These are phyloP conservation scores for Leccinum subgranulosum DNA, from an alignment of 768 basidiomycete species.

Conservation along the genomic window DNA sequence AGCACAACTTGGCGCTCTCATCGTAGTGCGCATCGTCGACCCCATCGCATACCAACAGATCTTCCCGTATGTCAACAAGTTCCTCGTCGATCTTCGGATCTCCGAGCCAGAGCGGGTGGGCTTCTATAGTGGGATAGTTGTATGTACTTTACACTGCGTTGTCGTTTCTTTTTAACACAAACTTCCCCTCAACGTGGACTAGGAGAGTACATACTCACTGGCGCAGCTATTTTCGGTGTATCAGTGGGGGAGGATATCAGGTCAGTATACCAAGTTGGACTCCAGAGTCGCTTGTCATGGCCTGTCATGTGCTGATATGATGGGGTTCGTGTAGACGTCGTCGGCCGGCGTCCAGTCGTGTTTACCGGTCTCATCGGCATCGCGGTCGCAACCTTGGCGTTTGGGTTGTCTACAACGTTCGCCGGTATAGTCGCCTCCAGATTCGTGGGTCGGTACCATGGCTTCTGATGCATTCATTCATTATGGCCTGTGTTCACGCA, in stretches of 20 bases:
- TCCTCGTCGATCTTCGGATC: slow-evolving; percentile 50
- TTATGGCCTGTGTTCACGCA: not conserved
- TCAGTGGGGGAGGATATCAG: slow-evolving; percentile 59
- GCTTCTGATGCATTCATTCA: not conserved
- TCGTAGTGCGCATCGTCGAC: slow-evolving; percentile 51
- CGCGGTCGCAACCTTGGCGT: slow-evolving; percentile 45
- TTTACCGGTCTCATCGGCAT: slow-evolving; percentile 50
- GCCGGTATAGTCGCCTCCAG: slow-evolving; percentile 47
- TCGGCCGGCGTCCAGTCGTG: slow-evolving; percentile 63
- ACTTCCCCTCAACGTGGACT: not conserved
- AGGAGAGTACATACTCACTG: slow-evolving; percentile 65
- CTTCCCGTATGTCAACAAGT: slow-evolving; percentile 65
- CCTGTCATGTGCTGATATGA: not conserved
- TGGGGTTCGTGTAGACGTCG: slow-evolving; percentile 38
- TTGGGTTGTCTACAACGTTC: slow-evolving; percentile 57
- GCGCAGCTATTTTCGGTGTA: slow-evolving; percentile 59
- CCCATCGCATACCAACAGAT: slow-evolving; percentile 61
- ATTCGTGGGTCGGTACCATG: slow-evolving; percentile 41
- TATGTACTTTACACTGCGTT: slow-evolving; percentile 19
- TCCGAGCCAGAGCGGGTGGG: slow-evolving; percentile 57
- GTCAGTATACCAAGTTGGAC: slow-evolving; percentile 23
- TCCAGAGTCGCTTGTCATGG: not conserved
- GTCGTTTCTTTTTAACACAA: not conserved
- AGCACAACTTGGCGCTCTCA: slow-evolving; percentile 41
- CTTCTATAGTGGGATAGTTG: slow-evolving; percentile 64